Evolutionary conservation across 192 early-diverging fungal genomes (phyloP), one percentile per base, ranked within the genome.

Genomic region (Coemansia furcata): DNA sequence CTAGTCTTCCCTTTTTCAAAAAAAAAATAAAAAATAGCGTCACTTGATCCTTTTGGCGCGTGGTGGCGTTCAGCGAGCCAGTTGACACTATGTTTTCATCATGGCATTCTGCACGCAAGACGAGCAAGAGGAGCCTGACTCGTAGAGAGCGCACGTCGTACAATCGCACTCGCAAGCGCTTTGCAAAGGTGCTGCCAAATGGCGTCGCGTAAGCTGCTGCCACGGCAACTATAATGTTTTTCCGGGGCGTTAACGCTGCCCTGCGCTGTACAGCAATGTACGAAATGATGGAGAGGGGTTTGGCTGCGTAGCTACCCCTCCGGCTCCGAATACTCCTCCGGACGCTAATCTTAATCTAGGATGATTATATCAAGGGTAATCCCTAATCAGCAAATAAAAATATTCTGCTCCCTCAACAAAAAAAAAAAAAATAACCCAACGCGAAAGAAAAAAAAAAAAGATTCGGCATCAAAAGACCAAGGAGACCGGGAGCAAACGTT

Each of bases 401-500:
- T 47, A 47, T 47, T 47, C 43, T 44, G 43, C 36, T 37, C n/a
- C n/a, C n/a, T n/a, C n/a, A 9, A 6, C 2, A 40, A 9, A 40
- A 37, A 63, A 63, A 62, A 59, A 32, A 55, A 60, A 21, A 62
- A 61, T 54, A 40, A 29, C 36, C 36, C 39, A 42, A 42, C 39
- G 39, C 39, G 39, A 2, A 9, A 0, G 36, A 50, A 36, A 55
- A 62, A 29, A 63, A 63, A 63, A 42, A 30, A 46, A 60, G 1
- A 46, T 46, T 46, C n/a, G 43, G 15, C 43, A 19, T 19, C 46
- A 65, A 65, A 63, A 47, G 7, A 57, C 49, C 14, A 63, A 57
- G 43, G 30, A 30, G 33, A 60, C 10, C 30, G 33, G 32, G 21
- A 47, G 23, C 33, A 62, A 60, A 9, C n/a, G 9, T 40, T 52